phyloP scores from a whole-genome alignment of 2,329 filamentous ascomycete genomes.

The Diplodia sapinea region DNA sequence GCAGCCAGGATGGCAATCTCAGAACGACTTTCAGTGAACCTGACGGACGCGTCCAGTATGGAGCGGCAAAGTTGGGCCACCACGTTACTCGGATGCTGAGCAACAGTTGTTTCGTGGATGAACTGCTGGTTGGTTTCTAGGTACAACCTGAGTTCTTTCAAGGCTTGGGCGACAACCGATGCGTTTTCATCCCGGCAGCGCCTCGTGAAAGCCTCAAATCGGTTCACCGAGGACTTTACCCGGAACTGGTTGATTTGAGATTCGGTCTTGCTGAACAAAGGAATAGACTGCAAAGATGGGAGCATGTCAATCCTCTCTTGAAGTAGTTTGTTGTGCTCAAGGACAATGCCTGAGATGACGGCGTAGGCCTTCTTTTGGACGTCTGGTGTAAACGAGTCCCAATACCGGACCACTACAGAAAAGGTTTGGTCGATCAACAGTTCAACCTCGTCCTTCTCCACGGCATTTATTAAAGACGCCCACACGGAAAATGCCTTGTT shows the following conservation, averaged over 20 bases:
- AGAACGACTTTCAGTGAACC: constrained; percentile 71
- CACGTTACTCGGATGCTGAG: constrained; percentile 80
- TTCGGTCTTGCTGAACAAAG: constrained; percentile 72
- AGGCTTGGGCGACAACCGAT: constrained; percentile 80
- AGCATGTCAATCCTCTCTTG: constrained; percentile 73
- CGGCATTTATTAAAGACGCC: constrained; percentile 74
- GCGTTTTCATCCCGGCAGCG: constrained; percentile 83
- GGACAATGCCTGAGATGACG: constrained; percentile 69
- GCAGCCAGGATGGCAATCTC: constrained; percentile 77
- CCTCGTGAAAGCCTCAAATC: constrained; percentile 72
- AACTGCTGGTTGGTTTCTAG: constrained; percentile 75
- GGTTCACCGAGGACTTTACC: constrained; percentile 67
- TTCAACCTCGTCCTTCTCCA: constrained; percentile 77
- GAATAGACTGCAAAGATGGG: constrained; percentile 76
- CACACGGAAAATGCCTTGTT: constrained; percentile 82
- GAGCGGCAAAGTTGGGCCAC: constrained; percentile 75
- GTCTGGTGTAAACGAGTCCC: constrained; percentile 68
- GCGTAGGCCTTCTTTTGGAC: constrained; percentile 66
- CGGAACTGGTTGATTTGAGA: constrained; percentile 64
- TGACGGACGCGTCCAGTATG: constrained; percentile 83
- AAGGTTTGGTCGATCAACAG: constrained; percentile 86
- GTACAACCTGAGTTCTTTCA: constrained; percentile 77
- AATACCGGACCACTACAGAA: constrained; percentile 82
- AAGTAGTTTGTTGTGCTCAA: constrained; percentile 66
- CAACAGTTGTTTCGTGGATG: constrained; percentile 78